A percentile compares a stretch with the other conserved stretches of the same genome.
phyloP scores from a whole-genome alignment of 2,329 filamentous ascomycete species.

The Aspergillus proliferans region DNA sequence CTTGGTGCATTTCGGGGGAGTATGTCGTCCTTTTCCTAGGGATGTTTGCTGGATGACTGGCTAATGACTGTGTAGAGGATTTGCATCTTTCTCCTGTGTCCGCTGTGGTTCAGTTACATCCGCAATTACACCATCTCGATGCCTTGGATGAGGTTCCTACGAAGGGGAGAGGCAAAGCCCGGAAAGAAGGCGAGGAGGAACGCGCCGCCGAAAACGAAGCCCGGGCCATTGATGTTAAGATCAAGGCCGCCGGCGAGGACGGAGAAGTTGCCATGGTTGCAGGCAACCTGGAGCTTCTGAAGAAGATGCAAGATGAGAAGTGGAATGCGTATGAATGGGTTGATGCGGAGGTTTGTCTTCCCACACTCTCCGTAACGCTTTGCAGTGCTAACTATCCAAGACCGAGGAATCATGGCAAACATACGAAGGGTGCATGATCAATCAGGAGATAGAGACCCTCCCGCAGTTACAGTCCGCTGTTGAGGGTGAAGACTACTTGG shows the following conservation, averaged over 20 bases:
- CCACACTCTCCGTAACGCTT: neutral
- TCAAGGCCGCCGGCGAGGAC: slow-evolving; percentile 64
- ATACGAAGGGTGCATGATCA: slow-evolving; percentile 68
- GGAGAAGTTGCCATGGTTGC: slow-evolving; percentile 58
- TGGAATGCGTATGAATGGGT: slow-evolving; percentile 24
- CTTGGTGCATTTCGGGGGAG: slow-evolving; percentile 82
- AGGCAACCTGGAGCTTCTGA: slow-evolving; percentile 70
- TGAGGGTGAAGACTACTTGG: slow-evolving; percentile 55
- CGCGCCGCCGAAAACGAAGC: slow-evolving; percentile 48
- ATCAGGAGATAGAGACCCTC: slow-evolving; percentile 37
- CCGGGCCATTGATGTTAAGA: slow-evolving; percentile 77
- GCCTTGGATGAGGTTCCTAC: slow-evolving; percentile 62
- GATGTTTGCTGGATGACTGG: slow-evolving; percentile 3
- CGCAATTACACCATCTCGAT: slow-evolving; percentile 89
- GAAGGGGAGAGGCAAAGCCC: slow-evolving; percentile 29
- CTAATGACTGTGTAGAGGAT: slow-evolving; percentile 52
- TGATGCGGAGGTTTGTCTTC: slow-evolving; percentile 14
- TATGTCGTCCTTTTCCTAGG: slow-evolving; percentile 38
- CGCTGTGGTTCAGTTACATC: slow-evolving; percentile 79
- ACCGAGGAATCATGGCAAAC: slow-evolving; percentile 65
- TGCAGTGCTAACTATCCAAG: slow-evolving; percentile 21
- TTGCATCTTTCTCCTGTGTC: slow-evolving; percentile 80
- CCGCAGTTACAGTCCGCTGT: slow-evolving; percentile 50
- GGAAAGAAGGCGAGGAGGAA: slow-evolving; percentile 41
- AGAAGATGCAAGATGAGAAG: slow-evolving; percentile 62